Base-by-base conservation (phyloP, 371 early-diverging fungal species). In the Blakeslea trispora region DNA sequence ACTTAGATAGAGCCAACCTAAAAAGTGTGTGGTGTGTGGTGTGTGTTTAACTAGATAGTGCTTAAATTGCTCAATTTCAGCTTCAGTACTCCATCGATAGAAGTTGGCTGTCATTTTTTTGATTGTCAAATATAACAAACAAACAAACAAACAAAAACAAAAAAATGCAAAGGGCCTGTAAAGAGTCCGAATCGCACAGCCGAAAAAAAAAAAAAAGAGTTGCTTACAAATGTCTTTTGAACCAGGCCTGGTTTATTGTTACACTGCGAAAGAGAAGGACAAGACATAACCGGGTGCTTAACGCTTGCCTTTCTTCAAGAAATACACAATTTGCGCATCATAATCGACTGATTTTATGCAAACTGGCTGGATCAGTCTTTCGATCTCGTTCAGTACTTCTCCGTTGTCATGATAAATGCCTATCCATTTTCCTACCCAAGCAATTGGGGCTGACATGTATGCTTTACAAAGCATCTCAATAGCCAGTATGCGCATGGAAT, bases 341-440 rank as follows among this genome's bases (percentile, higher is more conserved):
- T 34, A 10, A 43, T 66, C 66, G 13, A 67, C 14, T 0, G 47
- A 40, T 11, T 62, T 54, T 7, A 67, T 45, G 23, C 67, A 67
- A 21, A 21, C 37, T n/a, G 59, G 55, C 10, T 59, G 42, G 0
- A 55, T 19, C 14, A 67, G 34, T 15, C 32, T 13, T 3, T 55
- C 46, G 5, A 67, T 23, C 34, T 52, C 52, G 13, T 23, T 28
- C 8, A 55, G 9, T 0, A 62, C 53, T n/a, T 32, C 35, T 9
- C 47, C n/a, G 2, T 19, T 53, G 14, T 56, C 41, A 8, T 63
- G 42, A 1, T 42, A 17, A 10, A 59, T 31, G 14, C 63, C 68
- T 13, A 68, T 18, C 53, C 60, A 68, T 18, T 22, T 17, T 15
- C 54, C 48, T 1, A 56, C 40, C 63, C 63, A 68, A 2, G 23